These are phyloP conservation scores for Mycena venus DNA, from an alignment of 768 basidiomycete species.

Conservation along the genomic window DNA sequence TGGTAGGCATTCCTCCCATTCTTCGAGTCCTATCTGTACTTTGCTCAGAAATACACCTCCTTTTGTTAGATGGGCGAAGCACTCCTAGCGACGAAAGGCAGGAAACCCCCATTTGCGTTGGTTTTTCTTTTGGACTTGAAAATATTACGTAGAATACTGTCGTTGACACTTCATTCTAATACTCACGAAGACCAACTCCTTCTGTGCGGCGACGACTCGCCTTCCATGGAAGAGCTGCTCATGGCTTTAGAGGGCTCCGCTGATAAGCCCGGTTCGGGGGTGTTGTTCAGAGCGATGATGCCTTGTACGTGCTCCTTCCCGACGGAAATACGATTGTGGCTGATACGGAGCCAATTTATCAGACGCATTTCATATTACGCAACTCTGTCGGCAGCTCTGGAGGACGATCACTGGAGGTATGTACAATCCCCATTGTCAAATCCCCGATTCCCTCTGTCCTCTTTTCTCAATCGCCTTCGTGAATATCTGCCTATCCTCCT, in stretches of 20 bases:
- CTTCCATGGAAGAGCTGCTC: not conserved
- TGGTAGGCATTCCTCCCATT: not conserved
- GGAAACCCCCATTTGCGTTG: not conserved
- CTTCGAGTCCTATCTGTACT: no score
- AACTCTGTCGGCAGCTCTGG: not conserved
- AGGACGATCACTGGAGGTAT: not conserved
- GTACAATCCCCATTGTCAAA: not conserved
- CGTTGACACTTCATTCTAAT: not conserved
- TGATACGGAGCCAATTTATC: no score
- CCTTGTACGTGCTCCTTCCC: not conserved
- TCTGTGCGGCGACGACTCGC: not conserved
- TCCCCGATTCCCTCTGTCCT: no score
- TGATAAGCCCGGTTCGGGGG: not conserved
- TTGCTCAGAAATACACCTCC: no score
- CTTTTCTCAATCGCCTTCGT: no score
- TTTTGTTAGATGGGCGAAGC: not conserved
- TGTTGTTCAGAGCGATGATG: not conserved
- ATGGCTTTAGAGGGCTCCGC: not conserved
- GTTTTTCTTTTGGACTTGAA: no score
- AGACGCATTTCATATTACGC: not conserved
- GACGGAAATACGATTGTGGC: no score
- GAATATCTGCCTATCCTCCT: no score
- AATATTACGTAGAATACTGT: no score
- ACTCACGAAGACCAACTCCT: not conserved
- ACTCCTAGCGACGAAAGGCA: not conserved